These are phyloP conservation scores for Symbiodinium pilosum DNA, from an alignment of 73 alveolate species.

Conservation along the genomic window DNA sequence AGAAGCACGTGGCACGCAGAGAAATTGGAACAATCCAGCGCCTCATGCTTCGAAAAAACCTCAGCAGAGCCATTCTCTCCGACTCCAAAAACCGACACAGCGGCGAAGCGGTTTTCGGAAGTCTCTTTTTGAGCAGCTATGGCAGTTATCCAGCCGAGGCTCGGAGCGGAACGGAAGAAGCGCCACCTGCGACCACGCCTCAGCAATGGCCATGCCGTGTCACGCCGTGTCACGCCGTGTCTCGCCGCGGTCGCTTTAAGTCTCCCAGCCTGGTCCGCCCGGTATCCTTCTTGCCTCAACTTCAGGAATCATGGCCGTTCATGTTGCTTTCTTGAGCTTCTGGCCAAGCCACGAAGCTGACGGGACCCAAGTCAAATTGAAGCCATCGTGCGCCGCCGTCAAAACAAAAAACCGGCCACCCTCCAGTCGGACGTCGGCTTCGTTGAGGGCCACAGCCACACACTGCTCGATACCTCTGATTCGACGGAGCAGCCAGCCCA, in stretches of 20 bases:
- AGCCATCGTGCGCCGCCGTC: conserved; percentile 91
- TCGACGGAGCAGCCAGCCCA: background rate
- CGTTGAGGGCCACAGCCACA: conserved; percentile 85
- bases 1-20: background rate
- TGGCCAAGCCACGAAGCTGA: background rate
- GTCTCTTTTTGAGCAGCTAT: too few relatives aligned
- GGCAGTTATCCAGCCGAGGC: background rate
- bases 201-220: background rate
- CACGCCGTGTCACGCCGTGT: too few relatives aligned
- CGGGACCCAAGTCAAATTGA: conserved; percentile 65
- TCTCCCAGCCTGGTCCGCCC: background rate
- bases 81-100: too few relatives aligned
- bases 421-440: conserved; percentile 57
- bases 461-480: conserved; percentile 51
- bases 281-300: background rate
- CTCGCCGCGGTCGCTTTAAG: too few relatives aligned
- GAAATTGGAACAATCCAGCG: background rate
- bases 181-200: conserved; percentile 72
- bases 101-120: too few relatives aligned
- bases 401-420: conserved; percentile 82
- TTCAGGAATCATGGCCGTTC: too few relatives aligned
- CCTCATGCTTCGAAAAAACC: conserved; percentile 87
- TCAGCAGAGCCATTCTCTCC: too few relatives aligned
- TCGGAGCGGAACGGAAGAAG: conserved; percentile 59
- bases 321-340: too few relatives aligned